These are phyloP conservation scores for Metschnikowia lachancei DNA, from an alignment of 805 yeast genomes.

Conservation along the genomic window DNA sequence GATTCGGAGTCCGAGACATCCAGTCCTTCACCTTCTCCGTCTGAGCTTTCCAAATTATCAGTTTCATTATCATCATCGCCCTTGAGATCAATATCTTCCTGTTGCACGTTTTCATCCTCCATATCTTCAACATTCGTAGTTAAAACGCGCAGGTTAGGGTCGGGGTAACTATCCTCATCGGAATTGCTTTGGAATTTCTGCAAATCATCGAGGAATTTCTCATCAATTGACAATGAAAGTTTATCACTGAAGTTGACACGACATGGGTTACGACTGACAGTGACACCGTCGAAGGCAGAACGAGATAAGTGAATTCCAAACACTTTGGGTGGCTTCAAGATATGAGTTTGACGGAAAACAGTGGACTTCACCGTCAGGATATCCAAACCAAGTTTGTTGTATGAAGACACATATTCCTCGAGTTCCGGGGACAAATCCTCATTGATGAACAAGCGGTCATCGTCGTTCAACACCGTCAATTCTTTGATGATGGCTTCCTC, in stretches of 20 bases:
- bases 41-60: constrained; percentile 14
- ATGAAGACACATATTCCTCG: constrained; percentile 46
- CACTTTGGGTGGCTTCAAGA: constrained; percentile 66
- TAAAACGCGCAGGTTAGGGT: constrained; percentile 18
- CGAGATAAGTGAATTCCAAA: constrained; percentile 83
- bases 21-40: constrained; percentile 10
- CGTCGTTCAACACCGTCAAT: constrained; percentile 35
- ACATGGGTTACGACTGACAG: constrained; percentile 71
- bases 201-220: constrained; percentile 36
- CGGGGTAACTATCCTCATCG: constrained; percentile 18
- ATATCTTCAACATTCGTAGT: constrained; percentile 28
- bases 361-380: constrained; percentile 53
- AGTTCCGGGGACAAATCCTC: constrained; percentile 59
- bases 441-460: constrained; percentile 49
- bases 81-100: constrained; percentile 38
- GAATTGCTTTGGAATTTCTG: constrained; percentile 32
- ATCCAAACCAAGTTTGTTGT: constrained; percentile 43
- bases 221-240: constrained; percentile 48
- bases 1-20: constrained; percentile 12
- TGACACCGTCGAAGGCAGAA: constrained; percentile 68
- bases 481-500: constrained; percentile 29
- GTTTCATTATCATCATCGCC: constrained; percentile 33
- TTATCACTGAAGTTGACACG: constrained; percentile 62
- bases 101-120: constrained; percentile 34
- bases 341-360: constrained; percentile 61